Evolutionary conservation across 2,329 filamentous ascomycete species (phyloP).

Genomic region (Talaromyces sp.): DNA sequence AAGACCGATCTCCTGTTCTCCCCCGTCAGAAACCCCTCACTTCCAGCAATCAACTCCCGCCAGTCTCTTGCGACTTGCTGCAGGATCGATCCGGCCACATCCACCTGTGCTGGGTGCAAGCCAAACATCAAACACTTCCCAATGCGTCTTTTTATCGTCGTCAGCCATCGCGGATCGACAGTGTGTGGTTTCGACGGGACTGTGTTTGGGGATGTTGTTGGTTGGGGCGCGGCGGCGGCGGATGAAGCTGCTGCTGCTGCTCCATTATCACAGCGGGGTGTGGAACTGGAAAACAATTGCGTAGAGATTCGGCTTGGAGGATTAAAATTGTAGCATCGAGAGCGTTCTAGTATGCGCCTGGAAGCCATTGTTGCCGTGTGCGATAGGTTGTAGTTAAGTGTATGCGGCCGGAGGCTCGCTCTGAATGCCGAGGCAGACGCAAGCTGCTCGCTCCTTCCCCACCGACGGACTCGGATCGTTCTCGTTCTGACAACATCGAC

Average conservation of each 20-base stretch:
- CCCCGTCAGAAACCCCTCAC: conserved; percentile 69
- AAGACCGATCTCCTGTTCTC: conserved; percentile 59
- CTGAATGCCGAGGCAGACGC: neutral
- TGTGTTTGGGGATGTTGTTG: neutral
- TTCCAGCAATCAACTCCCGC: conserved; percentile 67
- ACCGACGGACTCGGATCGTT: neutral
- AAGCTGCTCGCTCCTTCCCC: neutral
- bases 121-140: conserved; percentile 75
- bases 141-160: conserved; percentile 61
- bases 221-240: neutral
- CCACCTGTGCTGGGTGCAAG: conserved; percentile 54
- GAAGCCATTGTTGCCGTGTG: neutral
- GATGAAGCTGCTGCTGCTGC: neutral
- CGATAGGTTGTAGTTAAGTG: neutral
- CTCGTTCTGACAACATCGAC: neutral
- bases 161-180: conserved; percentile 62
- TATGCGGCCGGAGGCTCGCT: neutral
- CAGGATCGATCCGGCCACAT: conserved; percentile 57
- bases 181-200: conserved; percentile 7
- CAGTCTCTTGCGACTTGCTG: conserved; percentile 60
- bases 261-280: neutral
- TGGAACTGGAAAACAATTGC: neutral
- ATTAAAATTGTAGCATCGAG: neutral
- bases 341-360: neutral
- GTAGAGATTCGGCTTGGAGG: neutral